phyloP scores from a whole-genome alignment of 1,284 basidiomycete species.

The Ceratobasidium sp. region DNA sequence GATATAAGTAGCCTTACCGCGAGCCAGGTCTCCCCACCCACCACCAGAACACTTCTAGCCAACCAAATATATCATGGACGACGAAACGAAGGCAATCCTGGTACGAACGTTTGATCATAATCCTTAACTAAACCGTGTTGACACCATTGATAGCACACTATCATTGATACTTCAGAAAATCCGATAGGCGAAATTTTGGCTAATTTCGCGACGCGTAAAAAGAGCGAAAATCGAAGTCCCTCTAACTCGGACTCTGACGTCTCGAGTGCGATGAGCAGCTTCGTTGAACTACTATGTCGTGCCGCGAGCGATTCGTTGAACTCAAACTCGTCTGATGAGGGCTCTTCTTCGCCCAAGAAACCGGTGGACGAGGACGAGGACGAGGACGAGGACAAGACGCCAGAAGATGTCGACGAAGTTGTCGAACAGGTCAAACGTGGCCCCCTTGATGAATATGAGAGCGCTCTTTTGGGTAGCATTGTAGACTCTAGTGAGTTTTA shows the following conservation, averaged over 20 bases:
- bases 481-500: conserved; percentile 76
- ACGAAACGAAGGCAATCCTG: conserved; percentile 26
- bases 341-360: background rate
- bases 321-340: too few relatives aligned
- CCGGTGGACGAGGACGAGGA: background rate
- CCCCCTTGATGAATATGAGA: conserved; percentile 81
- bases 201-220: too few relatives aligned
- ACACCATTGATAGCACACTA: background rate
- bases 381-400: background rate
- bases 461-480: conserved; percentile 82
- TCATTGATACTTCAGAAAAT: background rate
- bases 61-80: background rate
- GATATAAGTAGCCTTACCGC: too few relatives aligned
- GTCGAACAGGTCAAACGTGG: conserved; percentile 81
- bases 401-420: conserved; percentile 64
- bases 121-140: too few relatives aligned
- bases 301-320: too few relatives aligned
- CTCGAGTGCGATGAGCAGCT: too few relatives aligned
- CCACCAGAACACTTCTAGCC: too few relatives aligned
- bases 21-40: too few relatives aligned
- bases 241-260: too few relatives aligned
- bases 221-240: too few relatives aligned
- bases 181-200: background rate
- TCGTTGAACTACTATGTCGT: too few relatives aligned
- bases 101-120: background rate